These are phyloP conservation scores for Coelastrella sp. DNA, from an alignment of 139 green algal genomes.

Conservation along the genomic window DNA sequence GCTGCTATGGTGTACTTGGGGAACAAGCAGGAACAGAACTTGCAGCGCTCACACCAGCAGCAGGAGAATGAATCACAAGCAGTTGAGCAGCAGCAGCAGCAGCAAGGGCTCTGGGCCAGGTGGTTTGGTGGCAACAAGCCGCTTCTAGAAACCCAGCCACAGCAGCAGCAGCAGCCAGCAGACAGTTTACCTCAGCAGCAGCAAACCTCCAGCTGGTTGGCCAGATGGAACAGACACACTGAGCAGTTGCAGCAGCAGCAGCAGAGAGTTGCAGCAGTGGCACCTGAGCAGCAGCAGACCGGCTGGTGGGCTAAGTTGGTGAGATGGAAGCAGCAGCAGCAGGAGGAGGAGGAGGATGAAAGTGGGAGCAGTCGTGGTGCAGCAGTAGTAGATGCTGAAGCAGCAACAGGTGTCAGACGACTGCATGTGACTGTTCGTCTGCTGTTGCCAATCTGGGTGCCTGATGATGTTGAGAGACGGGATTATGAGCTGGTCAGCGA, in stretches of 20 bases:
- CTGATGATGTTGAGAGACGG: background rate
- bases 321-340: background rate
- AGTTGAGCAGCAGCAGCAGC: conserved; percentile 11
- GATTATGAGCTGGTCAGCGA: background rate
- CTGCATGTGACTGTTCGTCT: background rate
- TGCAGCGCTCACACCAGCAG: background rate
- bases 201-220: background rate
- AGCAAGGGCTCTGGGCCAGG: background rate
- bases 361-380: background rate
- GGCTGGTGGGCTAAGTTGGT: background rate
- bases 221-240: background rate
- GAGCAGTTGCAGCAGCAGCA: background rate
- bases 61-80: background rate
- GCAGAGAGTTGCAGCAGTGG: background rate
- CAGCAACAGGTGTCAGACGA: too few species aligned
- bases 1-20: background rate
- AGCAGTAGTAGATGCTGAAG: background rate
- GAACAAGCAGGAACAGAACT: too few species aligned
- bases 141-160: background rate
- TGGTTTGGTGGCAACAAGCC: background rate
- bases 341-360: background rate
- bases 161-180: background rate
- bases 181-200: background rate
- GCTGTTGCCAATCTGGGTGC: background rate
- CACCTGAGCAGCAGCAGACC: background rate